Conservation (phyloP, 2,329 filamentous ascomycete species). For the Zalaria sp. region DNA sequence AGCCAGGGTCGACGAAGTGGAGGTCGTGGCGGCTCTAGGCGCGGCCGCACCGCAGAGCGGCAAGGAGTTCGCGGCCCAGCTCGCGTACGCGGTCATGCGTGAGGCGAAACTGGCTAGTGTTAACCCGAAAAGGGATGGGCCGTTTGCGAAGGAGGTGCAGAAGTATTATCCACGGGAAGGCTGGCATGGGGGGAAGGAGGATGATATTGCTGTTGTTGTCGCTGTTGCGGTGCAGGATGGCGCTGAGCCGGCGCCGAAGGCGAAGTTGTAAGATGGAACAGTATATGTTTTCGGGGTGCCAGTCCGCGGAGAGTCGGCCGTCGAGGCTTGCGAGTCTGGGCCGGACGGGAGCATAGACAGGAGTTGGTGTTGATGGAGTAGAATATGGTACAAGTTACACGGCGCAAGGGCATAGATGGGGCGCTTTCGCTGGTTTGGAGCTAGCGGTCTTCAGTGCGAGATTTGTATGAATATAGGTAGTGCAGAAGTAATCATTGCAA, state of each 20-base stretch:
- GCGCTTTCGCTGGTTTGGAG: no score
- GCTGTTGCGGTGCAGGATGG: constrained; percentile 58
- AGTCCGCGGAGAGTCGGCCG: no score
- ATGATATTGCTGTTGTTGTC: constrained; percentile 85
- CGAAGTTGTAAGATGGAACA: constrained; percentile 12
- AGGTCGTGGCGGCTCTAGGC: background rate
- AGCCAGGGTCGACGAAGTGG: constrained; percentile 3
- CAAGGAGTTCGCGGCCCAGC: constrained; percentile 52
- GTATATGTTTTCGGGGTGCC: background rate
- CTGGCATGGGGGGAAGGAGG: constrained; percentile 85
- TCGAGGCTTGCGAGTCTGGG: no score
- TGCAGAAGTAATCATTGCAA: no score
- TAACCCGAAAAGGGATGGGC: constrained; percentile 70
- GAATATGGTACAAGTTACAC: no score
- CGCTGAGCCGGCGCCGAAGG: constrained; percentile 13
- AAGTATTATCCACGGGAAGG: constrained; percentile 73
- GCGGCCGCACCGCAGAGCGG: constrained; percentile 13
- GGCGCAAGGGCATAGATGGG: no score
- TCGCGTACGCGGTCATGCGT: constrained; percentile 66
- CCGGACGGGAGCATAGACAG: no score
- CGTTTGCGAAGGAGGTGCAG: constrained; percentile 90
- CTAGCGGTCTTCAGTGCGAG: no score
- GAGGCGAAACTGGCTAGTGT: constrained; percentile 77
- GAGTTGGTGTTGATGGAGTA: no score
- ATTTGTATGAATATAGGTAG: no score